Conservation (phyloP, 352 stramenopile genomes). For the Phytophthora aleatoria region DNA sequence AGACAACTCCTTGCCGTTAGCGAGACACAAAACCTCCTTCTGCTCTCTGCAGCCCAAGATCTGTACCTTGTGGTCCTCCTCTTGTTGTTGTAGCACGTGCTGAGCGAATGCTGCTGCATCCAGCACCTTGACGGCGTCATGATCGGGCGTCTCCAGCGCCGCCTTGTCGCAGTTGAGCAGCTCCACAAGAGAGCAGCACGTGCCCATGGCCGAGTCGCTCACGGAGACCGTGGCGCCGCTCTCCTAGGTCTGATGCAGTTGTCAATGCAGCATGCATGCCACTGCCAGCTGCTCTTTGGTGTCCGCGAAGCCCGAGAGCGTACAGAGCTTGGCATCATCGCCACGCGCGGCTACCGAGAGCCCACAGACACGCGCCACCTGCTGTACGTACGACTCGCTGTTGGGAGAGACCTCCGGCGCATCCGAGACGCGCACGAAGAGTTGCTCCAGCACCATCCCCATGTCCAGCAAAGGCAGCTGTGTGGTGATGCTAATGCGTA, state of each 20-base stretch:
- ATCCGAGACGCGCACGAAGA: constrained; percentile 36
- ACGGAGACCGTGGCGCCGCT: constrained; percentile 28
- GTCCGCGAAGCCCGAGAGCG: constrained; percentile 35
- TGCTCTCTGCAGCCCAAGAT: constrained; percentile 58
- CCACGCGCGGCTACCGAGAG: constrained; percentile 17
- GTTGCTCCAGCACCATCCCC: constrained; percentile 43
- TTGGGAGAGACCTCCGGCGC: constrained; percentile 13
- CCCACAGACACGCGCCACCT: constrained; percentile 32
- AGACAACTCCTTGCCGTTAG: constrained; percentile 38
- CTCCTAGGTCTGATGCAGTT: constrained; percentile 30
- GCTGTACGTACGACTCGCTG: constrained; percentile 30
- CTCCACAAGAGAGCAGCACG: constrained; percentile 46
- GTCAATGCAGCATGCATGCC: constrained; percentile 59
- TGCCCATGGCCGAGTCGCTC: constrained; percentile 29
- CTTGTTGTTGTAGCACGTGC: constrained; percentile 35
- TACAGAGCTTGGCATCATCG: constrained; percentile 25
- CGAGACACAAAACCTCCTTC: constrained; percentile 54
- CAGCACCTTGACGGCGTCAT: constrained; percentile 30
- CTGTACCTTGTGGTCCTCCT: constrained; percentile 33
- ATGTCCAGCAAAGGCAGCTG: constrained; percentile 22
- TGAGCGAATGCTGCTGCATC: constrained; percentile 30
- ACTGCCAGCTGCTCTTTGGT: constrained; percentile 55
- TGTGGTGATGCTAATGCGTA: background rate
- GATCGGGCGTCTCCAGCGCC: constrained; percentile 32
- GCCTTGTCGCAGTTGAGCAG: constrained; percentile 46